Conservation (phyloP, 2,329 filamentous ascomycete genomes). For the Colletotrichum spinosum region DNA sequence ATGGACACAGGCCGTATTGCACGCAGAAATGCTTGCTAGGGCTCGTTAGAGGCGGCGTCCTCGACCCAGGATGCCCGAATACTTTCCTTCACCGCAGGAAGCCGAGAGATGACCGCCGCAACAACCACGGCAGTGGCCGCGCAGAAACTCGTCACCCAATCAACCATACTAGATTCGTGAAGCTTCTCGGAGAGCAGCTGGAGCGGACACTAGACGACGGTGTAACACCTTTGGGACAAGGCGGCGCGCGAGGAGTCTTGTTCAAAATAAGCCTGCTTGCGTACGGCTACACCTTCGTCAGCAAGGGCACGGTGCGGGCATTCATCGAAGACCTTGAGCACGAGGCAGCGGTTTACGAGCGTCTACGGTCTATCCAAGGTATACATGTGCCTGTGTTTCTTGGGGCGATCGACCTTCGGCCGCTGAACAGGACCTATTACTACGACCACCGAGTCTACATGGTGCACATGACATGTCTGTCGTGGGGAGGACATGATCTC, state of each 20-base stretch:
- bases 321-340: conserved; percentile 49
- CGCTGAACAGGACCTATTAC: conserved; percentile 47
- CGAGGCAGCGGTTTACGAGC: conserved; percentile 41
- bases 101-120: no score
- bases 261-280: conserved; percentile 54
- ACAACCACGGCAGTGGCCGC: no score
- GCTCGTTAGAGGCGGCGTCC: conserved; percentile 45
- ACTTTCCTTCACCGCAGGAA: no score
- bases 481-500: conserved; percentile 45
- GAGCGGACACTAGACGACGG: conserved; percentile 22
- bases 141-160: no score
- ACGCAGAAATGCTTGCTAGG: no score
- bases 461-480: conserved; percentile 49
- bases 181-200: conserved; percentile 55
- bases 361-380: no score
- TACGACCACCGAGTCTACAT: conserved; percentile 47
- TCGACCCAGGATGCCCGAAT: conserved; percentile 38
- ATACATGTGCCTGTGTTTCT: conserved; percentile 51
- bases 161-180: conserved; percentile 31
- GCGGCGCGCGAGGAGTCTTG: no score
- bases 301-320: conserved; percentile 51
- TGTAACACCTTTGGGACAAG: no score
- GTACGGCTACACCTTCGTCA: conserved; percentile 34
- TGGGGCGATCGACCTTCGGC: conserved; percentile 50
- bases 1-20: no score